phyloP scores from a whole-genome alignment of 371 early-diverging fungal species.

The Mucor velutinosus region DNA sequence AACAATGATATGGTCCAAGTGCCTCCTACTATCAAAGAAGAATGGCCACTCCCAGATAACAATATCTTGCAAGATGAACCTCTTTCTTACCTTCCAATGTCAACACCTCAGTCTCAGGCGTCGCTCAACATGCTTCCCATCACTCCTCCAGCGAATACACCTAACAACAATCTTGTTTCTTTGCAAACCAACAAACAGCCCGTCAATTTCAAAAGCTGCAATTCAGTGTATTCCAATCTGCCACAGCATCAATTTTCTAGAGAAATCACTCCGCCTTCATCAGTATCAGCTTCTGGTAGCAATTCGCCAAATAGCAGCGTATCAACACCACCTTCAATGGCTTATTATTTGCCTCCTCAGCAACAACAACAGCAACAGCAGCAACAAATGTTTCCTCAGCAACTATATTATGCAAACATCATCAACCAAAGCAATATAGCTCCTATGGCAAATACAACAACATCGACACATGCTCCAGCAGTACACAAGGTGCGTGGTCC shows the following conservation, averaged over 20 bases:
- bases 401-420: not conserved
- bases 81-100: not conserved
- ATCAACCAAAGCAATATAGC: not conserved
- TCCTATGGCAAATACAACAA: not conserved
- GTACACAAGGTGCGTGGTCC: conserved; percentile 8
- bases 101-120: not conserved
- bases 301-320: conserved; percentile 13
- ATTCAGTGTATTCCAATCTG: not conserved
- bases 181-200: not conserved
- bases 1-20: not conserved
- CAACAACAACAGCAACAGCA: conserved; percentile 1
- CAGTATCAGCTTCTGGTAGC: conserved; percentile 8
- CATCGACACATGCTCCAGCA: not conserved
- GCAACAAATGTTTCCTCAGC: not conserved
- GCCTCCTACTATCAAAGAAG: conserved; percentile 19
- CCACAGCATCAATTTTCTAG: not conserved
- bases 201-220: not conserved
- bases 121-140: not conserved
- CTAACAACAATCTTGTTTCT: not conserved
- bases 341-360: not conserved
- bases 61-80: not conserved
- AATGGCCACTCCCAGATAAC: conserved; percentile 5
- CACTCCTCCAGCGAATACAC: not conserved
- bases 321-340: conserved; percentile 12
- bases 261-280: conserved; percentile 18